These are phyloP conservation scores for Eutrema japonicum DNA, from an alignment of 345 rosid genomes.

Conservation along the genomic window DNA sequence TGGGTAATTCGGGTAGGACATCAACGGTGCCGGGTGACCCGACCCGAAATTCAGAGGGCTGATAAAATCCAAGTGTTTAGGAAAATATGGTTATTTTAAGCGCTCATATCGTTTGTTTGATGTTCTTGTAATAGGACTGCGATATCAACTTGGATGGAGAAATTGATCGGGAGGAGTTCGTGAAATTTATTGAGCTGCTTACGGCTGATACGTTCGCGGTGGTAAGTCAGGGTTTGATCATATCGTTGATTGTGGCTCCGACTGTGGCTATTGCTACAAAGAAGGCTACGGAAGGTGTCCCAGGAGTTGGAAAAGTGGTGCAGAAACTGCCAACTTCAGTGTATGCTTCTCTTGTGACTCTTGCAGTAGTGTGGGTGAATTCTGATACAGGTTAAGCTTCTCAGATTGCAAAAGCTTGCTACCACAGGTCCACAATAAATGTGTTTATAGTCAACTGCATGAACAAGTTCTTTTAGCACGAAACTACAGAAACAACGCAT, in stretches of 20 bases:
- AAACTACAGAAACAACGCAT: not conserved
- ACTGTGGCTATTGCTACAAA: conserved; percentile 88
- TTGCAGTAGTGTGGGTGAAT: conserved; percentile 60
- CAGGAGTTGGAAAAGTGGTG: conserved; percentile 81
- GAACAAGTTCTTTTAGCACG: not conserved
- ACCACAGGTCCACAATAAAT: not conserved
- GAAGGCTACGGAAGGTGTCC: conserved; percentile 85
- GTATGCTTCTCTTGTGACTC: conserved; percentile 84
- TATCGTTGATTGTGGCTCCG: conserved; percentile 84
- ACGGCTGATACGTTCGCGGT: conserved; percentile 64
- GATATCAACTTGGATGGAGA: conserved; percentile 83
- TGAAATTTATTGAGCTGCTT: conserved; percentile 61
- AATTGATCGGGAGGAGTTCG: conserved; percentile 74
- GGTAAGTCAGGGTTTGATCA: conserved; percentile 80
- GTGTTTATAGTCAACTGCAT: not conserved
- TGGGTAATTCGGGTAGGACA: no score
- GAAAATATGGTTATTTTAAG: not conserved
- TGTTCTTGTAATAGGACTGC: conserved; percentile 53
- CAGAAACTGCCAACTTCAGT: conserved; percentile 77
- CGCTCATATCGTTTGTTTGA: not conserved
- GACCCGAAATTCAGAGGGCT: not conserved
- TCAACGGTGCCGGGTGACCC: no score
- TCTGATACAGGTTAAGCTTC: conserved; percentile 31
- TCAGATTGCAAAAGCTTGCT: not conserved
- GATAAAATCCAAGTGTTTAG: not conserved